Base-by-base conservation (phyloP, 2,329 filamentous ascomycete genomes). In the Arthroderma uncinatum region DNA sequence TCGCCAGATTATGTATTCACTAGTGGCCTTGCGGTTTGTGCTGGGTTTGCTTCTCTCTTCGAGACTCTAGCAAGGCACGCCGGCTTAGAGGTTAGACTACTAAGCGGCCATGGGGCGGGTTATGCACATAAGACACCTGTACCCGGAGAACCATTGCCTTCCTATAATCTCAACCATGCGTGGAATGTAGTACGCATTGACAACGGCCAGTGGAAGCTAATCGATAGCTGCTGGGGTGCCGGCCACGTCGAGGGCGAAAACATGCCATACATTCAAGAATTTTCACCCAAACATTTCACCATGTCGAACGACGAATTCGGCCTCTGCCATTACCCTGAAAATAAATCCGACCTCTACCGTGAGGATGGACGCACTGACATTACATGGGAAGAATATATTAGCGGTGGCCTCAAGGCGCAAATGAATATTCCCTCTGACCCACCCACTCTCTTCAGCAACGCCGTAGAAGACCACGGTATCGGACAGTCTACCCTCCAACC, bases 111-210 rank as follows among this genome's bases (percentile, higher is more conserved):
- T 63, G 89, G 91, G 34, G 97, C 97, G 71, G 93, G 93, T 0
- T 92, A 80, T 63, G 88, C 90, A 0, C 85, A 90, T 70, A 70
- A 68, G 0, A 71, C 82, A 0, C 72, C 90, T 6, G 74, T 78
- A 39, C 79, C 82, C 0, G 87, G 86, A 2, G 77, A 86, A 55
- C 74, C 80, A 0, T 69, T 86, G 0, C 91, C 91, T 1, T 79
- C 82, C 0, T 79, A 78, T 19, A 75, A 84, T 55, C 73, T 80
- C 0, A 78, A 82, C 0, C 92, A 97, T 70, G 92, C 93, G 0
- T 96, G 93, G 93, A 96, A 95, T 66, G 91, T 87, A 0, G 89
- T 96, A 5, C 80, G 83, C 54, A 89, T 97, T 58, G 92, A 97
- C 64, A 81, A 84, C 25, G 89, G 88, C 1, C 81, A 83, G 62